These are phyloP conservation scores for Arthroderma sp. DNA, from an alignment of 2,329 filamentous ascomycete species.

Conservation along the genomic window DNA sequence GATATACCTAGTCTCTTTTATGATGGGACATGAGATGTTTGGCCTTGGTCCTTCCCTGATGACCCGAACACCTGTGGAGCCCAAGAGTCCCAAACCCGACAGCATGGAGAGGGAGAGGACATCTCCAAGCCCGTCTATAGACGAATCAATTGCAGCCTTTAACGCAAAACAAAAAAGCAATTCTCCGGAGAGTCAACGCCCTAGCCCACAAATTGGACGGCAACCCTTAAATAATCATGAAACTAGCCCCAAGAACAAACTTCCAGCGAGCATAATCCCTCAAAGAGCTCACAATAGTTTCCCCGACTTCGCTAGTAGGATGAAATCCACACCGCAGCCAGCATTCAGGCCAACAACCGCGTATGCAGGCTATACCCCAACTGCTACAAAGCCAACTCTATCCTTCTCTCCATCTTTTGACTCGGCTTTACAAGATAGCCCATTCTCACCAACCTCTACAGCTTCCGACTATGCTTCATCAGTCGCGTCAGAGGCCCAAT, in stretches of 20 bases:
- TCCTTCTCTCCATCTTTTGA: slow-evolving; percentile 14
- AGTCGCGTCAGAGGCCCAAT: slow-evolving; percentile 12
- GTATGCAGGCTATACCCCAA: not conserved
- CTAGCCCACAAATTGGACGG: not conserved
- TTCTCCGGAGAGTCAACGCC: not conserved
- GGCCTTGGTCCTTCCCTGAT: slow-evolving; percentile 19
- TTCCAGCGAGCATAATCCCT: not conserved
- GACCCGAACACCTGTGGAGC: not conserved
- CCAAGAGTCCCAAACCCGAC: not conserved
- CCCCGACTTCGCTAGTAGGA: not conserved
- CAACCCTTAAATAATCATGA: not conserved
- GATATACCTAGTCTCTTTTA: slow-evolving; percentile 29
- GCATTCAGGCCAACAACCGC: not conserved
- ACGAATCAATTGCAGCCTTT: not conserved
- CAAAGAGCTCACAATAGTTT: not conserved
- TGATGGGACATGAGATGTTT: slow-evolving; percentile 30
- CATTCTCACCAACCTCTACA: slow-evolving; percentile 12
- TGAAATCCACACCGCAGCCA: slow-evolving; percentile 9
- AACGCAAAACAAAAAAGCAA: slow-evolving; percentile 1
- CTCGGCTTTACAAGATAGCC: slow-evolving; percentile 11
- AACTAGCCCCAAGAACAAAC: not conserved
- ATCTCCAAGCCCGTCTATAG: not conserved
- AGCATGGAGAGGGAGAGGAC: not conserved
- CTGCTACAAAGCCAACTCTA: not conserved
- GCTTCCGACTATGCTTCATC: slow-evolving; percentile 14